phyloP scores from a whole-genome alignment of 2,329 filamentous ascomycete species.

The Epichloe glyceriae region DNA sequence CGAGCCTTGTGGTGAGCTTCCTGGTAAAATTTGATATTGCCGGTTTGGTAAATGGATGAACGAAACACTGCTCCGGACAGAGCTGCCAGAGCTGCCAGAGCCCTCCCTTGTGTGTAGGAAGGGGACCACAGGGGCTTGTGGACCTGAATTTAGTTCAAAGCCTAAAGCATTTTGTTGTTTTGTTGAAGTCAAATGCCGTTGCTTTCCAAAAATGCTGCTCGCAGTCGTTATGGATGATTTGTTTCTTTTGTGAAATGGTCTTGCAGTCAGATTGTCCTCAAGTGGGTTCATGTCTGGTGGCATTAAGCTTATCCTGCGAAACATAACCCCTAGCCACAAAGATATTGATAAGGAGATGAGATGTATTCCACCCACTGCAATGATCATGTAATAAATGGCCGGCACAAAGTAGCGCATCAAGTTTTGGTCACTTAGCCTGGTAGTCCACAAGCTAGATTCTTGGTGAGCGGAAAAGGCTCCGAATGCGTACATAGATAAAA shows the following conservation, averaged over 20 bases:
- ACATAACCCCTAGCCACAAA: conserved; percentile 62
- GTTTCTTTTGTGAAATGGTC: conserved; percentile 60
- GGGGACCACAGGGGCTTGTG: conserved; percentile 47
- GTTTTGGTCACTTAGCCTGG: conserved; percentile 45
- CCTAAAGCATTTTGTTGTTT: conserved; percentile 25
- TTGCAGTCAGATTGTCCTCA: conserved; percentile 70
- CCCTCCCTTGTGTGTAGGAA: conserved; percentile 67
- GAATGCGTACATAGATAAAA: conserved; percentile 44
- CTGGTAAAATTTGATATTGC: conserved; percentile 37
- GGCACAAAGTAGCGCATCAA: conserved; percentile 49
- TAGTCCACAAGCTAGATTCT: conserved; percentile 46
- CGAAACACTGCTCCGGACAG: conserved; percentile 40
- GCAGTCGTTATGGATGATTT: conserved; percentile 41
- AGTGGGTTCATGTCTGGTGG: conserved; percentile 94
- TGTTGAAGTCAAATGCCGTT: conserved; percentile 40
- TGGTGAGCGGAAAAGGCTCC: conserved; percentile 33
- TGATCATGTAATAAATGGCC: conserved; percentile 55
- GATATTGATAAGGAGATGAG: conserved; percentile 57
- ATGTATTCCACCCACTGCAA: conserved; percentile 54
- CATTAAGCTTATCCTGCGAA: conserved; percentile 67
- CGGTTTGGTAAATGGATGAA: conserved; percentile 40
- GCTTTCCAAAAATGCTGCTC: conserved; percentile 37
- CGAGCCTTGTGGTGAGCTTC: conserved; percentile 31
- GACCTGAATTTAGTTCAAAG: conserved; percentile 32
- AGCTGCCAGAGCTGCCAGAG: conserved; percentile 35